Conservation (phyloP, 495 filamentous ascomycete species). For the Parathielavia hyrcaniae region DNA sequence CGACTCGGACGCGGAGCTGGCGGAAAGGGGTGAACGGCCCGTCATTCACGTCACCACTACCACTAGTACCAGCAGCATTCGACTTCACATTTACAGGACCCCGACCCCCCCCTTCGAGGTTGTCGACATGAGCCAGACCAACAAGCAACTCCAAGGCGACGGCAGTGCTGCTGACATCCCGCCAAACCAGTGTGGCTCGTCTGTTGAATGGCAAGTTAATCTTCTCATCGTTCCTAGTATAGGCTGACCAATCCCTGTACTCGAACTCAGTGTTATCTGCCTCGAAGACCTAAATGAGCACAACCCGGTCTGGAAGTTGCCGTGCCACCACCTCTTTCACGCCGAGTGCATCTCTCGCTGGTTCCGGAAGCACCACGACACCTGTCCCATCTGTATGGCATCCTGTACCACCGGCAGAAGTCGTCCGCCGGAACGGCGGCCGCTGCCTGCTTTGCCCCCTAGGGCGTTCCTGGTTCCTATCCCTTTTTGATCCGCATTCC, state of each 20-base stretch:
- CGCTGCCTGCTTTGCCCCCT: not conserved
- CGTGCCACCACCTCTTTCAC: slow-evolving; percentile 19
- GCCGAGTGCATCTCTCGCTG: slow-evolving; percentile 14
- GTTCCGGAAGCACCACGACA: slow-evolving; percentile 11
- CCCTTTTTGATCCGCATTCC: too few species aligned
- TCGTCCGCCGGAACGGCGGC: not conserved
- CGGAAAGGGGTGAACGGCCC: too few species aligned
- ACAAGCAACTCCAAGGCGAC: not conserved
- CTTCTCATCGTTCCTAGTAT: not conserved
- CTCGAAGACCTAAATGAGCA: slow-evolving; percentile 7
- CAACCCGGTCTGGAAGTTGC: slow-evolving; percentile 9
- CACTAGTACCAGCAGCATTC: not conserved
- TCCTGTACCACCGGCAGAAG: not conserved
- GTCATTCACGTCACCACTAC: too few species aligned
- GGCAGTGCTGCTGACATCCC: not conserved
- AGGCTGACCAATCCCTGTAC: not conserved
- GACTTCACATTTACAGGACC: not conserved
- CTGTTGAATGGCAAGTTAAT: slow-evolving; percentile 8
- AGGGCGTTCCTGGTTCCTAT: not conserved
- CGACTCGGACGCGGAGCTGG: too few species aligned
- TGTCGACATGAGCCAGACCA: not conserved
- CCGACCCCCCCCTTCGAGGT: too few species aligned
- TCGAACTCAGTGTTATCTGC: slow-evolving; percentile 15
- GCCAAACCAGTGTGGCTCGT: not conserved
- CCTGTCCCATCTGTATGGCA: slow-evolving; percentile 15